Evolutionary conservation across 2,329 filamentous ascomycete genomes (phyloP).

Genomic region (Nemania diffusa): DNA sequence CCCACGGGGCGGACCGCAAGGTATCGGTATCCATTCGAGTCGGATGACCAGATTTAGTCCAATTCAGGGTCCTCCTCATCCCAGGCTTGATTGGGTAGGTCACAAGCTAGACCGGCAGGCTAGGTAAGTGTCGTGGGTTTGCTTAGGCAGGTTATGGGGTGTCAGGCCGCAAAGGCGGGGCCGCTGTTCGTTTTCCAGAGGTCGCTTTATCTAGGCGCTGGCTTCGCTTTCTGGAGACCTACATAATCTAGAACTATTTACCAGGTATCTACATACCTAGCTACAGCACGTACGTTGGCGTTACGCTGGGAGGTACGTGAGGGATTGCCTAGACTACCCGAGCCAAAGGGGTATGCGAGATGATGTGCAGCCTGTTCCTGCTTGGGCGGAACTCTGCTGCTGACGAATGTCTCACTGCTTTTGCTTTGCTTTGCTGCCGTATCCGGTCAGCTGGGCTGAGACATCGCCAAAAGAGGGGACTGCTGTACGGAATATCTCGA

Average conservation of each 20-base stretch:
- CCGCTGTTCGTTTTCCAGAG: neutral
- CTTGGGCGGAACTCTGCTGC: neutral
- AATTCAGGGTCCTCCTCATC: conserved; percentile 14
- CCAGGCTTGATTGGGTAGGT: conserved; percentile 16
- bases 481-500: neutral
- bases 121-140: neutral
- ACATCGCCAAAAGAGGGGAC: neutral
- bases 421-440: neutral
- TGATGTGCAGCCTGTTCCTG: conserved; percentile 24
- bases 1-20: neutral
- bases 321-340: neutral
- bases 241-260: too few species aligned
- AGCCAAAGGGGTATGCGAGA: conserved; percentile 8
- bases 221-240: too few species aligned
- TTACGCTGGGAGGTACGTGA: too few species aligned
- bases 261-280: neutral
- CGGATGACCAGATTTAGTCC: neutral
- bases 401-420: conserved; percentile 7
- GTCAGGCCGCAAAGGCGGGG: neutral
- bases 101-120: neutral
- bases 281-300: neutral
- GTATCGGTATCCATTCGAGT: conserved; percentile 9
- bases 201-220: neutral
- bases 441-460: neutral
- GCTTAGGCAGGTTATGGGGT: neutral